phyloP scores from a whole-genome alignment of 2,329 filamentous ascomycete species.

The Aureobasidium musti region DNA sequence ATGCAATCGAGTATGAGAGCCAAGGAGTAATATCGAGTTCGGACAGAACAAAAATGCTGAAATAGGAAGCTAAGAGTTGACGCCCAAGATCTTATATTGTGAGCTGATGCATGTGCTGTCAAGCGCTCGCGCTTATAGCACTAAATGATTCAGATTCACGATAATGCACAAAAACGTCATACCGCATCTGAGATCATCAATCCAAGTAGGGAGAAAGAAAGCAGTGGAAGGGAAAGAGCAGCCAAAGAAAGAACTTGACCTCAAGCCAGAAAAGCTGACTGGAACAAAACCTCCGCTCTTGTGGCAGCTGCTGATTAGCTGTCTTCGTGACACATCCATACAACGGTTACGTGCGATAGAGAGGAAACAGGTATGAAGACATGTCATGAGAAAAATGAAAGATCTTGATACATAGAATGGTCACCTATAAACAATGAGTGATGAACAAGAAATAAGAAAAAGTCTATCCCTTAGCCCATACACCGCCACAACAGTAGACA shows the following conservation, averaged over 20 bases:
- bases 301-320: constrained; percentile 14
- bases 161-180: constrained; percentile 1
- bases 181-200: neutral
- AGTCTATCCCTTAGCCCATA: neutral
- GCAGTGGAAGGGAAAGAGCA: neutral
- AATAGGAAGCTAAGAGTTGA: neutral
- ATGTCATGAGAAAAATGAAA: neutral
- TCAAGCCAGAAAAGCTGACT: neutral
- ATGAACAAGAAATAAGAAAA: neutral
- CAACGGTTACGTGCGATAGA: neutral
- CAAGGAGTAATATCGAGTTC: neutral
- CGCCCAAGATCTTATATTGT: constrained; percentile 9
- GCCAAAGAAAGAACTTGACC: neutral
- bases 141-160: neutral
- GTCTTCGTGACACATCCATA: neutral
- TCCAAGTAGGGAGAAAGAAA: neutral
- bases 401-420: neutral
- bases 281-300: neutral
- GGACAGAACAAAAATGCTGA: neutral
- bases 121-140: constrained; percentile 11
- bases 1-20: neutral
- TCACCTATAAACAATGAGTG: neutral
- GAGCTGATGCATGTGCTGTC: constrained; percentile 21
- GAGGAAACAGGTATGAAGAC: neutral
- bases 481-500: neutral